Base-by-base conservation (phyloP, 345 rosid species). In the Hypericum perforatum region DNA sequence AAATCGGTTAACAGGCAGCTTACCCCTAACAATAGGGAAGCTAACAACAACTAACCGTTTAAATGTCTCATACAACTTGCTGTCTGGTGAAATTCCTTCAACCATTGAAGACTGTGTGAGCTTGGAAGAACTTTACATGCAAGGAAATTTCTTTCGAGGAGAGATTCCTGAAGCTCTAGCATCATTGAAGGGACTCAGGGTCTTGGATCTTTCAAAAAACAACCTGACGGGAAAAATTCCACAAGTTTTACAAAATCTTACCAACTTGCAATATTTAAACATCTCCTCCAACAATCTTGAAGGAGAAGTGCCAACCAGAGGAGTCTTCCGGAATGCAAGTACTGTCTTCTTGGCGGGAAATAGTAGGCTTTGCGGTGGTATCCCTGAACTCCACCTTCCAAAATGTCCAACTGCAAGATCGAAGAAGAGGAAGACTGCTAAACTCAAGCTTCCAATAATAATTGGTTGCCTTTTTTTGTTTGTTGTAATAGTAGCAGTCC, bases 301-400 rank as follows among this genome's bases (percentile, higher is more conserved):
- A 11, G 53, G 53, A 9, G 29, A 49, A 3, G 53, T 49, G n/a
- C 53, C 53, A 6, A 49, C 15, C 9, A n/a, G 11, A 49, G 53
- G 53, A 14, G 22, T 49, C 53, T 49, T 49, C 16, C 5, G n/a
- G 8, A 49, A 49, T 49, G 53, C 53, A 6, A 49, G 38, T 0
- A 4, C 36, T 7, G 5, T 49, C 15, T 49, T 37, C 8, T 12
- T 45, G 14, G 14, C 14, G 14, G 49, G 49, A 45, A 45, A 45
- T 45, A 12, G 16, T 12, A 45, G n/a, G 49, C 49, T 45, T 16
- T 45, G 49, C 7, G 49, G 49, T 45, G 49, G 49, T 11, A 16
- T 45, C 12, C 8, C 14, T 5, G 49, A 45, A 7, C 49, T 45
- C 0, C 49, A 45, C 3, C 49, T 45, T 16, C 49, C 12, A 45